phyloP scores from a whole-genome alignment of 2,329 filamentous ascomycete genomes.

The Simplicillium aogashimaense region DNA sequence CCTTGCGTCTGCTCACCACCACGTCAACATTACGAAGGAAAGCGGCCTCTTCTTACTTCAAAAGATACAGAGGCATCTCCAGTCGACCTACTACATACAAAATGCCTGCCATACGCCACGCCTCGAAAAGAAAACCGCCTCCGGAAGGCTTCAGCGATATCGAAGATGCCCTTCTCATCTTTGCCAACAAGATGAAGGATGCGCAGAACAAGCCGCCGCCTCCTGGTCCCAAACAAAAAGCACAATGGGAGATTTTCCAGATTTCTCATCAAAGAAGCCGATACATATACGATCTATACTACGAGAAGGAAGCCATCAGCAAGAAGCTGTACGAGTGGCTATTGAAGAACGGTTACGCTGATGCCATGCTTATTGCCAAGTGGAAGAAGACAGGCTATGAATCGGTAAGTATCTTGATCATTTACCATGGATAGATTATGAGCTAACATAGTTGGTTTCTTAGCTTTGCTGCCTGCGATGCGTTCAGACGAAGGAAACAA shows the following conservation, averaged over 20 bases:
- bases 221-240: conserved; percentile 77
- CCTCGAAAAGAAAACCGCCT: conserved; percentile 70
- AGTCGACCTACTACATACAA: conserved; percentile 5
- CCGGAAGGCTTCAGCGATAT: conserved; percentile 83
- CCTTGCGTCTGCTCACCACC: background rate
- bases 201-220: conserved; percentile 81
- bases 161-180: conserved; percentile 76
- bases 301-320: conserved; percentile 92
- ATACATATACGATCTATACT: conserved; percentile 97
- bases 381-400: conserved; percentile 99
- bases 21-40: too few species aligned
- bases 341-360: conserved; percentile 92
- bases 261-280: conserved; percentile 85
- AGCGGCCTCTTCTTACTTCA: too few species aligned
- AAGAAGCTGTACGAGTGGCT: conserved; percentile 91
- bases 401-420: conserved; percentile 53
- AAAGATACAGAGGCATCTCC: background rate
- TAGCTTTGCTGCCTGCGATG: conserved; percentile 90
- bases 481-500: conserved; percentile 99
- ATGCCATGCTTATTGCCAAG: conserved; percentile 92
- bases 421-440: background rate
- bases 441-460: conserved; percentile 13
- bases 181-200: conserved; percentile 87
- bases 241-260: conserved; percentile 95
- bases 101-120: conserved; percentile 71